Percentiles rank a stretch among this genome's conserved stretches.
These are phyloP conservation scores for Chytriomyces hyalinus DNA, from an alignment of 192 early-diverging fungal species.

Conservation along the genomic window DNA sequence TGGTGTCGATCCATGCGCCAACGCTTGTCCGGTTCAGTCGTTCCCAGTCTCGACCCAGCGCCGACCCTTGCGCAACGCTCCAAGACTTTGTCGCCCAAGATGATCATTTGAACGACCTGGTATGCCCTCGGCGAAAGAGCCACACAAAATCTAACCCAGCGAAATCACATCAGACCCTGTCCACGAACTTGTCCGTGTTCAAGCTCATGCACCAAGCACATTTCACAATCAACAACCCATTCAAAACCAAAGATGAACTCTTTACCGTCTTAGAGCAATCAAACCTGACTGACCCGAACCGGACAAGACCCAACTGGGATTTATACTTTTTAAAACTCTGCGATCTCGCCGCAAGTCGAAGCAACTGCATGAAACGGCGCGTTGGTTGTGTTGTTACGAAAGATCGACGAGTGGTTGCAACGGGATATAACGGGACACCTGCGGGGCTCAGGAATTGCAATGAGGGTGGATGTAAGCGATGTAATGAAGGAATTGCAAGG, in stretches of 20 bases:
- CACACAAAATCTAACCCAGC: neutral
- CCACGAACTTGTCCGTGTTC: constrained; percentile 8
- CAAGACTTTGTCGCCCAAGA: constrained; percentile 26
- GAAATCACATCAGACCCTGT: neutral
- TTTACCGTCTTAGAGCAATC: constrained; percentile 18
- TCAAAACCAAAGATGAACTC: constrained; percentile 44
- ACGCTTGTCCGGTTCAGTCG: constrained; percentile 66
- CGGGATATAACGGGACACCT: constrained; percentile 99
- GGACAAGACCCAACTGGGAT: constrained; percentile 90
- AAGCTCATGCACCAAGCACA: constrained; percentile 54
- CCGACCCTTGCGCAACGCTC: constrained; percentile 20
- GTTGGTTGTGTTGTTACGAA: constrained; percentile 94
- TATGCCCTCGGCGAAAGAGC: neutral
- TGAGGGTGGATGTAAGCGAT: constrained; percentile 91
- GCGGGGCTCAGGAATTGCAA: constrained; percentile 90
- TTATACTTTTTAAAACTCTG: constrained; percentile 97
- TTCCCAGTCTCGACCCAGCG: constrained; percentile 13
- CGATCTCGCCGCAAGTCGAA: constrained; percentile 84
- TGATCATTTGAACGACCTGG: constrained; percentile 7
- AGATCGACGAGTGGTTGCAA: constrained; percentile 87
- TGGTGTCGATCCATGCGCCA: constrained; percentile 87
- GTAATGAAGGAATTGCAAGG: constrained; percentile 78
- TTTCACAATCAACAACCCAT: constrained; percentile 68
- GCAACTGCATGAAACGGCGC: constrained; percentile 98
- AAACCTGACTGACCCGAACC: constrained; percentile 71